A percentile compares a stretch with the other conserved stretches of the same genome.
phyloP scores from a whole-genome alignment of 306 rosid genomes.

The Malus orientalis region DNA sequence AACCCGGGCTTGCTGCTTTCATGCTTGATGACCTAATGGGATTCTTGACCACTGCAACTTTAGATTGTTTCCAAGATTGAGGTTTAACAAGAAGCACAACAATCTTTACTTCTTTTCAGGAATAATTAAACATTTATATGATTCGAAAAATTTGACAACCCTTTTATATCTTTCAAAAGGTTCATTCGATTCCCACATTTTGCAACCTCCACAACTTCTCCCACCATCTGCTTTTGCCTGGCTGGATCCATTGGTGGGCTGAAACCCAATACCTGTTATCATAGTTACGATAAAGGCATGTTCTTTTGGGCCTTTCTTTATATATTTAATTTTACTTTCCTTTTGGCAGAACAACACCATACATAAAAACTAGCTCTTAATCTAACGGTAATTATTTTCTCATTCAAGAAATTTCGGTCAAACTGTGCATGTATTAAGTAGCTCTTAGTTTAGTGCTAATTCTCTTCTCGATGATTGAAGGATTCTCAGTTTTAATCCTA shows the following conservation, averaged over 20 bases:
- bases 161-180: not conserved
- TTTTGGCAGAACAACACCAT: not conserved
- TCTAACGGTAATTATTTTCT: no score
- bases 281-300: not conserved
- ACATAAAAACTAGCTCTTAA: not conserved
- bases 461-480: no score
- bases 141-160: not conserved
- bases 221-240: not conserved
- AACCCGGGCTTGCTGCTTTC: not conserved
- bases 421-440: not conserved
- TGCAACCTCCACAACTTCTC: not conserved
- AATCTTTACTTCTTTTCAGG: not conserved
- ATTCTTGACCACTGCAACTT: not conserved
- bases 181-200: not conserved
- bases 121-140: not conserved
- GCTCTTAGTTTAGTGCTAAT: not conserved
- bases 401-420: not conserved
- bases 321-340: not conserved
- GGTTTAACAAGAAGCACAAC: not conserved
- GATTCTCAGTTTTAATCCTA: no score
- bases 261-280: not conserved
- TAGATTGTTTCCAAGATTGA: not conserved
- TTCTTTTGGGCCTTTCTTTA: not conserved
- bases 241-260: not conserved
- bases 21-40: not conserved